These are phyloP conservation scores for Beta vulgaris DNA, from an alignment of 148 eudicot genomes.

Conservation along the genomic window DNA sequence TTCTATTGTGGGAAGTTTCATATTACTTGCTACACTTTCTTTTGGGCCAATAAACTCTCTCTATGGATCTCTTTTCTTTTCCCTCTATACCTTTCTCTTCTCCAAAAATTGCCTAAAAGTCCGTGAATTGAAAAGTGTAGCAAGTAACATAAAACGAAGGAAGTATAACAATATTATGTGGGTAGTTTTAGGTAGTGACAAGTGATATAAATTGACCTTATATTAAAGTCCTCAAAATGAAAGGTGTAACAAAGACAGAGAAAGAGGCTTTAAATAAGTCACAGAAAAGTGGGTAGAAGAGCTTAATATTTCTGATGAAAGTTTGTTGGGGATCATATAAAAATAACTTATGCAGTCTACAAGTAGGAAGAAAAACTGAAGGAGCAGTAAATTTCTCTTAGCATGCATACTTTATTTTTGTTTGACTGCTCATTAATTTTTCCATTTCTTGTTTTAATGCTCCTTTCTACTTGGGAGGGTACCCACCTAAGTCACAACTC, in stretches of 20 bases:
- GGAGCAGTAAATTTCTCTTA: not conserved
- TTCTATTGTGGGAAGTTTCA: too few relatives aligned
- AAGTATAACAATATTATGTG: too few relatives aligned
- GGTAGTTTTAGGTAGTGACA: constrained; percentile 27
- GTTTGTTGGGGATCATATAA: constrained; percentile 30
- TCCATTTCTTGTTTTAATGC: too few relatives aligned
- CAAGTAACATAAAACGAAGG: too few relatives aligned
- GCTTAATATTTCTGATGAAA: constrained; percentile 26
- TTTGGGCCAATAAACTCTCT: too few relatives aligned
- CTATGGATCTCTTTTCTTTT: too few relatives aligned
- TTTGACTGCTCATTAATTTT: constrained; percentile 16
- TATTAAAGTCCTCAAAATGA: constrained; percentile 19
- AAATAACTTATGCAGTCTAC: not conserved
- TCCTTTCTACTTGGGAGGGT: not conserved
- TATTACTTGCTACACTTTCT: too few relatives aligned
- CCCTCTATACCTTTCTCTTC: too few relatives aligned
- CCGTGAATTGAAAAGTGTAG: too few relatives aligned
- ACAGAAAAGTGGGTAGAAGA: constrained; percentile 34
- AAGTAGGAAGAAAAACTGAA: not conserved
- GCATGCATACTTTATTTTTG: not conserved
- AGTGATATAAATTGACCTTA: constrained; percentile 14
- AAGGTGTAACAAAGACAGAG: not conserved
- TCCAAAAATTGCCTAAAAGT: too few relatives aligned
- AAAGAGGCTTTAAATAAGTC: constrained; percentile 25
- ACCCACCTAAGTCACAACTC: not conserved